phyloP scores from a whole-genome alignment of 176 grass and related monocot genomes.

The Tillandsia fasciculata region DNA sequence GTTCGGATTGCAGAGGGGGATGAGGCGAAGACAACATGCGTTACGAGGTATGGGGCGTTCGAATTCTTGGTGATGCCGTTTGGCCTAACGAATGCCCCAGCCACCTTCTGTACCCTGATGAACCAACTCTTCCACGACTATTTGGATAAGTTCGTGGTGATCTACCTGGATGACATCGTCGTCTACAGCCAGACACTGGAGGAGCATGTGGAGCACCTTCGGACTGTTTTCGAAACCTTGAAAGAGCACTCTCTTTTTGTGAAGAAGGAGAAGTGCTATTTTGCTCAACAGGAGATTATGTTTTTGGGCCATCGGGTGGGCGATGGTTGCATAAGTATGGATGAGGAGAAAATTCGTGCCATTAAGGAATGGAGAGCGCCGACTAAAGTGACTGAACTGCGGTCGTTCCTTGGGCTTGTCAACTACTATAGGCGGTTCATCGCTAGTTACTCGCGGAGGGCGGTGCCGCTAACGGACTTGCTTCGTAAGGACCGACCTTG shows the following conservation, averaged over 20 bases:
- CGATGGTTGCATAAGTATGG: no score
- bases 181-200: no score
- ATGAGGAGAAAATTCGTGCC: not conserved
- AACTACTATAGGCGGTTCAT: not conserved
- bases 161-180: no score
- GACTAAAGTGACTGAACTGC: not conserved
- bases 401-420: not conserved
- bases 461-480: no score
- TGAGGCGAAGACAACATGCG: not conserved
- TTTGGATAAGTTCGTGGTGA: no score
- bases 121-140: no score
- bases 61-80: conserved; percentile 5
- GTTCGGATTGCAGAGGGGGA: not conserved
- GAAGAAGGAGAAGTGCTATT: not conserved
- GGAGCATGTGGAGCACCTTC: no score
- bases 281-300: not conserved
- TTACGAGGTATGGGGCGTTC: not conserved
- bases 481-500: no score
- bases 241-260: no score
- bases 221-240: no score
- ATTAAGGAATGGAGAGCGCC: not conserved
- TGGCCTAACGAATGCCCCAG: not conserved
- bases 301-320: not conserved
- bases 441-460: no score
- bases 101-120: not conserved